Evolutionary conservation across 2,329 filamentous ascomycete species (phyloP).

Genomic region (Magnaporthales sp.): DNA sequence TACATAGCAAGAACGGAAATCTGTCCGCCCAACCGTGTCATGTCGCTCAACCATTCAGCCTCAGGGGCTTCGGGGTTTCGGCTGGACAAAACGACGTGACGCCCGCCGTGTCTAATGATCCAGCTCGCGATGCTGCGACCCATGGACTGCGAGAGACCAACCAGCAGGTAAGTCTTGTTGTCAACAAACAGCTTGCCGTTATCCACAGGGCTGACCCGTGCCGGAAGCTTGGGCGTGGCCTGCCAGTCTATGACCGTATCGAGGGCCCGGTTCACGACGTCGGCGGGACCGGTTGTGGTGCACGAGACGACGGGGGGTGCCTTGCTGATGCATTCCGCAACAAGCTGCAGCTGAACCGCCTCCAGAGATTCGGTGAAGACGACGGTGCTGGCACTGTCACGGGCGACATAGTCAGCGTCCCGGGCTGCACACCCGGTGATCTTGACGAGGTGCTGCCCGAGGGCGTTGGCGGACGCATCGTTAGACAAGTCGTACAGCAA

Average conservation of each 20-base stretch:
- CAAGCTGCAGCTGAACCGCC: not conserved
- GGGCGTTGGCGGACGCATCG: not conserved
- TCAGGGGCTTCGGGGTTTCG: not conserved
- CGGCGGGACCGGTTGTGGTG: not conserved
- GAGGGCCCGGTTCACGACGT: not conserved
- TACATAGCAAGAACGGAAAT: not conserved
- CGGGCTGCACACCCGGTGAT: not conserved
- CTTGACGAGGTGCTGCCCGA: not conserved
- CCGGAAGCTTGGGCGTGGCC: not conserved
- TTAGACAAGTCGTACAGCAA: not conserved
- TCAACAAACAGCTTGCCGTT: not conserved
- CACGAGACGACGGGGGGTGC: not conserved
- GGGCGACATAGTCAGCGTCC: not conserved
- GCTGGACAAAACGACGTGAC: not conserved
- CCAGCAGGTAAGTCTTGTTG: slow-evolving; percentile 1
- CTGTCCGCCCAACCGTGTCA: not conserved
- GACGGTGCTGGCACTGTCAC: not conserved
- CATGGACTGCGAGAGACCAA: not conserved
- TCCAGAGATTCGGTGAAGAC: not conserved
- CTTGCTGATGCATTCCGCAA: not conserved
- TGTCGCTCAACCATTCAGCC: not conserved
- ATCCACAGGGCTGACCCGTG: not conserved
- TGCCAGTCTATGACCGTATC: not conserved
- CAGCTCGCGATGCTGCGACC: not conserved
- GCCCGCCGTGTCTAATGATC: not conserved